Evolutionary conservation across 2,329 filamentous ascomycete species (phyloP).

Genomic region (Talaromyces amestolkiae): DNA sequence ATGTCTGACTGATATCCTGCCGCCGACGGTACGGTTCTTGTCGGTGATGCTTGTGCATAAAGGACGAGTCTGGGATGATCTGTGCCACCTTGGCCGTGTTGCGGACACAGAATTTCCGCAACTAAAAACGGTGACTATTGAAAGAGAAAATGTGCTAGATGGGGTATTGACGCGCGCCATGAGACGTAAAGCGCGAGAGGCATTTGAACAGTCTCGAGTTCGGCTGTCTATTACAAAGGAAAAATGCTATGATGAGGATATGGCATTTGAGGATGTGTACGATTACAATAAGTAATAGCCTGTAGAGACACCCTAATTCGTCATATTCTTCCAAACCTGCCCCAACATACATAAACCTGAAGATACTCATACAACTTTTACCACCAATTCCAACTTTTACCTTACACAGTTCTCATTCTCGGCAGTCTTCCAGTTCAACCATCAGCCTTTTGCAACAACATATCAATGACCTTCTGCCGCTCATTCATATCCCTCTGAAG

Average conservation of each 20-base stretch:
- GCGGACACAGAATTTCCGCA: not conserved
- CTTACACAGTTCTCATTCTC: not conserved
- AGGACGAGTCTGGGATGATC: not conserved
- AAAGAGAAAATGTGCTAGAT: not conserved
- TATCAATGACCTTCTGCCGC: conserved; percentile 16
- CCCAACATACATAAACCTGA: not conserved
- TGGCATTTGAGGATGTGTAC: not conserved
- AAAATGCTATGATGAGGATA: not conserved
- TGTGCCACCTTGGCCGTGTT: not conserved
- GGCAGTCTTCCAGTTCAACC: not conserved
- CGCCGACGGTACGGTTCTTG: not conserved
- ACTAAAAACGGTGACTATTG: not conserved
- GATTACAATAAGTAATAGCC: not conserved
- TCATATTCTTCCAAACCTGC: not conserved
- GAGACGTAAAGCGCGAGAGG: not conserved
- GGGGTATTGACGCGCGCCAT: too few relatives aligned
- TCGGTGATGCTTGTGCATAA: not conserved
- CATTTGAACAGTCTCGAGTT: not conserved
- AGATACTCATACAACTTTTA: not conserved
- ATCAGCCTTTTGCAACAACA: not conserved
- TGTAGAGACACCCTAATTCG: too few relatives aligned
- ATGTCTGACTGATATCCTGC: not conserved
- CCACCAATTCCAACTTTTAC: not conserved
- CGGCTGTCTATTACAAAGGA: too few relatives aligned
- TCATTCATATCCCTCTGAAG: conserved; percentile 16